Evolutionary conservation across 176 grass and related monocot genomes (phyloP).

Genomic region (Bothriochloa decipiens): DNA sequence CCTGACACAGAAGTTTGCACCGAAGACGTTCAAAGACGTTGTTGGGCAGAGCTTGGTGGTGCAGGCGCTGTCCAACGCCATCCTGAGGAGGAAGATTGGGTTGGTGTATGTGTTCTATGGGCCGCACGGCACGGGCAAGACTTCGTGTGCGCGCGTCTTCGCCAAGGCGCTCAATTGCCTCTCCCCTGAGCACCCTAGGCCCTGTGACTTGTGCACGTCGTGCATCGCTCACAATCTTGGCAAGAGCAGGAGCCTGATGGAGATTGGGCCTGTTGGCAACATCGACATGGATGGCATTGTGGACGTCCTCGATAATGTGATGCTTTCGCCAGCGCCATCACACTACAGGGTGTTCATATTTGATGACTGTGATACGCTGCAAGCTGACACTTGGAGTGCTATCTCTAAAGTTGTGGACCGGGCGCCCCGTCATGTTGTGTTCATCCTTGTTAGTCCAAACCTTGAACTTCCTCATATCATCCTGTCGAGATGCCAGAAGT

Average conservation of each 20-base stretch:
- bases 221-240: conserved; percentile 81
- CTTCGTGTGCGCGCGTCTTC: conserved; percentile 76
- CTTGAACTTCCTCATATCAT: conserved; percentile 90
- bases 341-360: conserved; percentile 87
- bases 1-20: conserved; percentile 80
- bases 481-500: conserved; percentile 89
- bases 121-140: conserved; percentile 84
- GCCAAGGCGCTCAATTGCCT: conserved; percentile 88
- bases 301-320: conserved; percentile 65
- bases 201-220: conserved; percentile 69
- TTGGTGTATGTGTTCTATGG: conserved; percentile 85
- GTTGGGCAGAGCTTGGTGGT: conserved; percentile 86
- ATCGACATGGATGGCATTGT: conserved; percentile 67
- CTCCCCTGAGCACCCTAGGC: conserved; percentile 58
- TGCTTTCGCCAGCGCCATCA: conserved; percentile 54
- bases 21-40: conserved; percentile 78
- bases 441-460: conserved; percentile 75
- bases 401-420: conserved; percentile 76
- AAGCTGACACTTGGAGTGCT: conserved; percentile 68
- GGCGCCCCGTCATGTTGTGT: conserved; percentile 68
- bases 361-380: conserved; percentile 79
- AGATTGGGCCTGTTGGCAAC: conserved; percentile 84
- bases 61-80: conserved; percentile 84
- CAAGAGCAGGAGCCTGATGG: conserved; percentile 69
- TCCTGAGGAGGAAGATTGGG: conserved; percentile 68